Evolutionary conservation across 169 alveolate species (phyloP).

Genomic region (Pseudocohnilembus persalinus): DNA sequence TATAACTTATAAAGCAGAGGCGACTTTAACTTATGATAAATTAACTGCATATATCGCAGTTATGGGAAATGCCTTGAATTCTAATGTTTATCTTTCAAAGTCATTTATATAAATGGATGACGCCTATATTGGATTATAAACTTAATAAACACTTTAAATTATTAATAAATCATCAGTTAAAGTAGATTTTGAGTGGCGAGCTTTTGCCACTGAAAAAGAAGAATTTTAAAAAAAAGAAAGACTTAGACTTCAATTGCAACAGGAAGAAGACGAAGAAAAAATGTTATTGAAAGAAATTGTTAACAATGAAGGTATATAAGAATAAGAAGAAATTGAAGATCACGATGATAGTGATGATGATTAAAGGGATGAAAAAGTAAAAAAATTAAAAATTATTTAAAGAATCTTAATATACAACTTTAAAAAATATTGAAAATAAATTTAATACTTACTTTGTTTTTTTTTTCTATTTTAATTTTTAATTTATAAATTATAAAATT

Average conservation of each 20-base stretch:
- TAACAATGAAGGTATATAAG: conserved; percentile 80
- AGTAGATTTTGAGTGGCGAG: conserved; percentile 91
- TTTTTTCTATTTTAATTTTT: background rate
- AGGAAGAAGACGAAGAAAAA: conserved; percentile 91
- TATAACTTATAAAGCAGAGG: conserved; percentile 76
- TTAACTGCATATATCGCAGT: conserved; percentile 80
- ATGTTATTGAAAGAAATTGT: conserved; percentile 83
- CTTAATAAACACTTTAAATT: conserved; percentile 85
- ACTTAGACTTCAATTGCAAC: conserved; percentile 71
- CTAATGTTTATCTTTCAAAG: conserved; percentile 77
- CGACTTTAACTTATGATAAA: conserved; percentile 79
- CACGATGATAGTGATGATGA: conserved; percentile 83
- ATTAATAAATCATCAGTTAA: conserved; percentile 90
- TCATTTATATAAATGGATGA: conserved; percentile 82
- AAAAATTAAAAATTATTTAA: too few species aligned
- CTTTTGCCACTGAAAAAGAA: conserved; percentile 85
- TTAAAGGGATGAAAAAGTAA: conserved; percentile 45
- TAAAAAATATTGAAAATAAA: too few species aligned
- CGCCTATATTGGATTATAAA: conserved; percentile 89
- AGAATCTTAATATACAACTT: too few species aligned
- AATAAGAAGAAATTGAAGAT: conserved; percentile 80
- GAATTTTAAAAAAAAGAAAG: conserved; percentile 87
- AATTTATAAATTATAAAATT: too few species aligned
- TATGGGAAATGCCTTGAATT: conserved; percentile 83
- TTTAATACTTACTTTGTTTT: too few species aligned